Base-by-base conservation (phyloP, 1,284 basidiomycete genomes). In the Calocybe gambosa region DNA sequence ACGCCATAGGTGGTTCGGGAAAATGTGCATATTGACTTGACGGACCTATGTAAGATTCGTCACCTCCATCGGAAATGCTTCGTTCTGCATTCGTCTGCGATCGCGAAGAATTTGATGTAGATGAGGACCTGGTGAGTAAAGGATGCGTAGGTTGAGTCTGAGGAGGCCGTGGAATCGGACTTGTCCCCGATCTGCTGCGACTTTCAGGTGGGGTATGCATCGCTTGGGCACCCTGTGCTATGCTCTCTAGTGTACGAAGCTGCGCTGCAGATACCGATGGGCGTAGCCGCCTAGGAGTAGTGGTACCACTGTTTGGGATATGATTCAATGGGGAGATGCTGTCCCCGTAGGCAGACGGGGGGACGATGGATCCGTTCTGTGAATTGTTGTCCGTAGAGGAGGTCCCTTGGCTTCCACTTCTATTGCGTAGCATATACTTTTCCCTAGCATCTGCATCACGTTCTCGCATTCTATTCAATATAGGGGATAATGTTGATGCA, bases 371-470 rank as follows among this genome's bases (percentile, higher is more conserved):
- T 18, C 75, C 75, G 55, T 75, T 77, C 56, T 78, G 74, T 4
- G 80, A 82, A 56, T 69, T 78, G 49, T 73, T 78, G 56, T 87
- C 85, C 18, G 83, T 85, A 0, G 84, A 85, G 15, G 79, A 71
- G 29, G 81, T 80, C 37, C 77, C 76, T 47, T 74, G 77, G 58
- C 87, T 89, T 43, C 84, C 86, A 61, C 85, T 89, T 45, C 86
- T 75, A 67, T 85, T 85, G 44, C 87, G 77, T 51, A 77, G 70
- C 61, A 87, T 73, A 60, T 89, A 90, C 58, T 88, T 86, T 60
- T 89, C 85, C 70, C 86, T 88, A 20, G 87, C 88, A 61, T 85
- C 84, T 20, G 86, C 86, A 59, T 90, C 88, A 47, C 80, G 74
- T 65, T 89, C 83, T 54, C 81, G 75, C 71, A 90, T 83, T 23